Conservation (phyloP, 163 green algal species). For the Prototheca cutis region DNA sequence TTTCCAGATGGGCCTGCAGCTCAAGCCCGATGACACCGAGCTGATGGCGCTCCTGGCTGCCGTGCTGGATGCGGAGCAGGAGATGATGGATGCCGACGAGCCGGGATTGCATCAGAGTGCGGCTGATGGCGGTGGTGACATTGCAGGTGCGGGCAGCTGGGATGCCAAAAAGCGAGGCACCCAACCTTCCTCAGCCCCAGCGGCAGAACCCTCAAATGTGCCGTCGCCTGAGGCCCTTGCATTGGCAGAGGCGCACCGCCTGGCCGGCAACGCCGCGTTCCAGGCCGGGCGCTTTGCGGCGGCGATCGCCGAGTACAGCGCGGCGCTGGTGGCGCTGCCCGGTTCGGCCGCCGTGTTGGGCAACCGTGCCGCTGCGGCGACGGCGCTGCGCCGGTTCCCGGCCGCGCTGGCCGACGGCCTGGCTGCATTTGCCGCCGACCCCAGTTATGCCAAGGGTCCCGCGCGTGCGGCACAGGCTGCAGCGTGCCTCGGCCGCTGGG, state of each 20-base stretch:
- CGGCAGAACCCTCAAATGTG: too few species aligned
- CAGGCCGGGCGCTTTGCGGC: background rate
- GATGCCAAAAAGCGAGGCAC: too few species aligned
- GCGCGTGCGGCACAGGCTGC: conserved; percentile 20
- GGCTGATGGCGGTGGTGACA: background rate
- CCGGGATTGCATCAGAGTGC: background rate
- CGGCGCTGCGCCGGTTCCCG: background rate
- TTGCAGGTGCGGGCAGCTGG: background rate
- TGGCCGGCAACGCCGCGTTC: background rate
- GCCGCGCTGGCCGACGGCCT: conserved; percentile 8
- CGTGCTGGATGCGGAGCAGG: background rate
- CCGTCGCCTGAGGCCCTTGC: too few species aligned
- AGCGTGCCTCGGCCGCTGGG: conserved; percentile 13
- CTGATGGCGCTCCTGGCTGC: background rate
- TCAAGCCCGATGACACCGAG: background rate
- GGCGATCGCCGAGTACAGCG: background rate
- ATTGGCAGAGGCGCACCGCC: background rate
- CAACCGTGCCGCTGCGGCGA: background rate
- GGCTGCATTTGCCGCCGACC: conserved; percentile 14
- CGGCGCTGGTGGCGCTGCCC: background rate
- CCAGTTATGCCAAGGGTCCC: conserved; percentile 13
- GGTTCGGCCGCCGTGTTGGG: background rate
- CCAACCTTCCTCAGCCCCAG: too few species aligned
- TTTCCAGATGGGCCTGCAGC: conserved; percentile 4
- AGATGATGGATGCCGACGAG: background rate